Evolutionary conservation across 2,329 filamentous ascomycete species (phyloP).

Genomic region (Juglanconis oblonga): DNA sequence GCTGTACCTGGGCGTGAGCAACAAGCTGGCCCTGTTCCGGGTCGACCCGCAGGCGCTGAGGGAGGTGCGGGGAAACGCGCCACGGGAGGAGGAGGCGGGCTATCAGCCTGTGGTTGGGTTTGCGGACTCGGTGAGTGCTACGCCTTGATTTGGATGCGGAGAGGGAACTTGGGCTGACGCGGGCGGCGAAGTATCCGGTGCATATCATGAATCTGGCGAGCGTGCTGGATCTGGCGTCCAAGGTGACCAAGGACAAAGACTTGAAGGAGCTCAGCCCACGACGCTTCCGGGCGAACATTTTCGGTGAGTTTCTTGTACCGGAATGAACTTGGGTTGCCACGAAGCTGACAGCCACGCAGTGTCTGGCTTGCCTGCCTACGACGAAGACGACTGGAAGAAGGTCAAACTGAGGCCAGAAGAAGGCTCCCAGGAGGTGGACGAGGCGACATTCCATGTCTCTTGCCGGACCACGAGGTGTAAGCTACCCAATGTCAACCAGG

Average conservation of each 20-base stretch:
- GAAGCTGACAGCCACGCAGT: conserved; percentile 35
- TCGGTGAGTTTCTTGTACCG: conserved; percentile 41
- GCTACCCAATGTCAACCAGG: conserved; percentile 67
- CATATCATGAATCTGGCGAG: conserved; percentile 66
- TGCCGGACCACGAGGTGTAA: conserved; percentile 68
- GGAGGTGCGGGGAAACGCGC: conserved; percentile 59
- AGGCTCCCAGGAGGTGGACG: conserved; percentile 43
- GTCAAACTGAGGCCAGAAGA: conserved; percentile 51
- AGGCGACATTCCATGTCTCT: conserved; percentile 49
- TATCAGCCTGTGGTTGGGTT: conserved; percentile 67
- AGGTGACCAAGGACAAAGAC: conserved; percentile 47
- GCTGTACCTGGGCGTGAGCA: conserved; percentile 64
- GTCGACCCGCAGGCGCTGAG: conserved; percentile 57
- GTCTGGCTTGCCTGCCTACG: conserved; percentile 60
- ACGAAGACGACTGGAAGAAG: conserved; percentile 68
- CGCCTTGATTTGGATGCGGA: neutral
- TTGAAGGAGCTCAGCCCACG: conserved; percentile 55
- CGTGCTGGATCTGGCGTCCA: conserved; percentile 56
- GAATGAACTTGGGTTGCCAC: neutral
- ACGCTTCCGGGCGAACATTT: conserved; percentile 71
- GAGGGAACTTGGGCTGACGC: neutral
- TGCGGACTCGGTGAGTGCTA: conserved; percentile 63
- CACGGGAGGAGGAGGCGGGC: conserved; percentile 53
- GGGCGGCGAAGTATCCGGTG: conserved; percentile 58
- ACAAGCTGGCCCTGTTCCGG: conserved; percentile 66